Evolutionary conservation across 192 early-diverging fungal genomes (phyloP).

Genomic region (Lobosporangium transversale): DNA sequence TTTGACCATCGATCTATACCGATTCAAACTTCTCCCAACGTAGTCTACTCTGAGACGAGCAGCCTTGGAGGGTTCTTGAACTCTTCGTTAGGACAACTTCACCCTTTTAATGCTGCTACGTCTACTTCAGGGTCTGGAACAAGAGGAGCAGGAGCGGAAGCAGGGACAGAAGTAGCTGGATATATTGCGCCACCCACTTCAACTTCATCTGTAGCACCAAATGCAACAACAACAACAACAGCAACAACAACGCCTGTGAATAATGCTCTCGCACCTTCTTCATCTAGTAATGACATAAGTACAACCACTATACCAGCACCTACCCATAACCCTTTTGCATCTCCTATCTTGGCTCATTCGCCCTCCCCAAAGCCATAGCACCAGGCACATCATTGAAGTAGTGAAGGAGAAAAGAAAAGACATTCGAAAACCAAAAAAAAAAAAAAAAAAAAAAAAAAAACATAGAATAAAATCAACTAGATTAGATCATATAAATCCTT

Average conservation of each 20-base stretch:
- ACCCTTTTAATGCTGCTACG: not conserved
- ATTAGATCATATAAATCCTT: not conserved
- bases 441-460: not conserved
- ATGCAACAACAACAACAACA: not conserved
- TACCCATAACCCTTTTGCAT: conserved; percentile 8
- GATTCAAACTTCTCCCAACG: conserved; percentile 31
- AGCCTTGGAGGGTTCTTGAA: conserved; percentile 21
- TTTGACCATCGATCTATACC: conserved; percentile 27
- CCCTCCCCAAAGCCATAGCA: not conserved
- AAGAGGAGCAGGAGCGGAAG: conserved; percentile 1
- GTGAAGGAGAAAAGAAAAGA: not conserved
- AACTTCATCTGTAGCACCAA: too few relatives aligned
- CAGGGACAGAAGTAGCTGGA: not conserved
- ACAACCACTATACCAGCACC: not conserved
- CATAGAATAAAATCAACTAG: not conserved
- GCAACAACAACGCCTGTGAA: not conserved
- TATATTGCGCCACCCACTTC: conserved; percentile 10
- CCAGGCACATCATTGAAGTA: not conserved
- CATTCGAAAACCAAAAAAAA: not conserved
- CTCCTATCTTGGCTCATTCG: not conserved
- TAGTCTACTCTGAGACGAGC: conserved; percentile 38
- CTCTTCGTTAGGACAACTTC: not conserved
- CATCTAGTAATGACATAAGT: not conserved
- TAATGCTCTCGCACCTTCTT: not conserved
- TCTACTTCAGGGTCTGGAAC: not conserved